These are phyloP conservation scores for Vitis hybrid DNA, from an alignment of 177 flowering plant species.

Conservation along the genomic window DNA sequence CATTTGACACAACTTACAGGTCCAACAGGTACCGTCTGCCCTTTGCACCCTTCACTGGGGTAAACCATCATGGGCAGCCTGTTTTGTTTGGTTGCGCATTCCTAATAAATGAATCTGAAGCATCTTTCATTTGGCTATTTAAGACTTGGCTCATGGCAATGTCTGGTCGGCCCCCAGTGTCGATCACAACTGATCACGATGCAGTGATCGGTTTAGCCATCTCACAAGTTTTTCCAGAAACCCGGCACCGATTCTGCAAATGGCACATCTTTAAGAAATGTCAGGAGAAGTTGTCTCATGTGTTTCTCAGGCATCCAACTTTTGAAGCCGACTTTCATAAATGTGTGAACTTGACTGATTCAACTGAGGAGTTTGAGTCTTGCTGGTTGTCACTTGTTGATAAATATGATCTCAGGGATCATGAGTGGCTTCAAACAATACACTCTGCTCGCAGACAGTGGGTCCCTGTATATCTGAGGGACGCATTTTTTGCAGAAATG, in stretches of 20 bases:
- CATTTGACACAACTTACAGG: slow-evolving; percentile 61
- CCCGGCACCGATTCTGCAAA: slow-evolving; percentile 72
- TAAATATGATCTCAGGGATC: slow-evolving; percentile 54
- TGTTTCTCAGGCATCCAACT: slow-evolving; percentile 46
- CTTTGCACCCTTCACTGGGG: slow-evolving; percentile 62
- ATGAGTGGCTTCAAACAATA: slow-evolving; percentile 68
- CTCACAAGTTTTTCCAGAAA: slow-evolving; percentile 59
- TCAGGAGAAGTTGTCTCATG: slow-evolving; percentile 66
- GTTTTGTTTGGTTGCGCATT: slow-evolving; percentile 65
- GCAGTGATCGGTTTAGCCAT: slow-evolving; percentile 56
- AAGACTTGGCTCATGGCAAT: slow-evolving; percentile 56
- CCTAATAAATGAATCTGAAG: slow-evolving; percentile 49
- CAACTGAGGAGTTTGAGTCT: slow-evolving; percentile 68
- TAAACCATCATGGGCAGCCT: slow-evolving; percentile 65
- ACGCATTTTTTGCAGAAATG: slow-evolving; percentile 78
- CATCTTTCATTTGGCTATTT: slow-evolving; percentile 59
- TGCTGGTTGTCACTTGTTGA: slow-evolving; percentile 66
- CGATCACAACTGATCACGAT: slow-evolving; percentile 72
- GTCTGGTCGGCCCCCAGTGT: slow-evolving; percentile 57
- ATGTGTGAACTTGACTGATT: slow-evolving; percentile 63
- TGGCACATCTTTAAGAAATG: slow-evolving; percentile 72
- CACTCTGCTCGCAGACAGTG: slow-evolving; percentile 63
- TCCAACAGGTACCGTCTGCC: slow-evolving; percentile 60
- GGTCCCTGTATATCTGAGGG: slow-evolving; percentile 77
- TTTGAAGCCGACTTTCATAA: slow-evolving; percentile 69